These are phyloP conservation scores for Eragrostis nindensis DNA, from an alignment of 176 grass and related monocot species.

Conservation along the genomic window DNA sequence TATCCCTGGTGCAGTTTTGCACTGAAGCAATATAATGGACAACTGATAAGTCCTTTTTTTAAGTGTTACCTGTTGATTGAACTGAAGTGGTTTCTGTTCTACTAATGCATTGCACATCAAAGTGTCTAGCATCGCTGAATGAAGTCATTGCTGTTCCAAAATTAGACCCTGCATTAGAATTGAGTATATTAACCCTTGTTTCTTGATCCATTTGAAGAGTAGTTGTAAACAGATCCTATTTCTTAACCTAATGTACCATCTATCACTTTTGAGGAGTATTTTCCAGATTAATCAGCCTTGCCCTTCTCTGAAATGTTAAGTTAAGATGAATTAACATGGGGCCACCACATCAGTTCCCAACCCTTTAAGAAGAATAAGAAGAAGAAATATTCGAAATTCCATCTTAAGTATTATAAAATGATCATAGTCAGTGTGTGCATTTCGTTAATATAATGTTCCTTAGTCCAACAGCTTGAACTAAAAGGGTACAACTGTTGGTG, in stretches of 20 bases:
- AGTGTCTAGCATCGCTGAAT: neutral
- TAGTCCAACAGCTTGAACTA: neutral
- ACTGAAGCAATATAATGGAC: conserved; percentile 12
- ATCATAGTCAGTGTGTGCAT: neutral
- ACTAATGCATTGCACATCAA: neutral
- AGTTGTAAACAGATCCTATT: neutral
- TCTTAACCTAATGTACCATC: neutral
- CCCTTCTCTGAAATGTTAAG: conserved; percentile 18
- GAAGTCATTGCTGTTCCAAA: neutral
- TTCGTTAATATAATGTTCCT: conserved; percentile 18
- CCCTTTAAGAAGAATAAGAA: neutral
- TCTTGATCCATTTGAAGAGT: conserved; percentile 14
- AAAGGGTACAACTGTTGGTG: neutral
- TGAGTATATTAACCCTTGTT: neutral
- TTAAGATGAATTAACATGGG: neutral
- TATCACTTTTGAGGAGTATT: neutral
- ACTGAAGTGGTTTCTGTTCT: conserved; percentile 9
- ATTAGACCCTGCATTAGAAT: neutral
- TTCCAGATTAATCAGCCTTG: neutral
- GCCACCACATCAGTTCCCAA: neutral
- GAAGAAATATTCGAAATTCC: neutral
- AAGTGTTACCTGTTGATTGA: conserved; percentile 28
- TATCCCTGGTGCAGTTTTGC: conserved; percentile 11
- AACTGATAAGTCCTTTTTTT: conserved; percentile 13
- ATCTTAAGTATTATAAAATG: conserved; percentile 15